phyloP scores from a whole-genome alignment of 1,139 yeast genomes.

The Suhomyces taliae region DNA sequence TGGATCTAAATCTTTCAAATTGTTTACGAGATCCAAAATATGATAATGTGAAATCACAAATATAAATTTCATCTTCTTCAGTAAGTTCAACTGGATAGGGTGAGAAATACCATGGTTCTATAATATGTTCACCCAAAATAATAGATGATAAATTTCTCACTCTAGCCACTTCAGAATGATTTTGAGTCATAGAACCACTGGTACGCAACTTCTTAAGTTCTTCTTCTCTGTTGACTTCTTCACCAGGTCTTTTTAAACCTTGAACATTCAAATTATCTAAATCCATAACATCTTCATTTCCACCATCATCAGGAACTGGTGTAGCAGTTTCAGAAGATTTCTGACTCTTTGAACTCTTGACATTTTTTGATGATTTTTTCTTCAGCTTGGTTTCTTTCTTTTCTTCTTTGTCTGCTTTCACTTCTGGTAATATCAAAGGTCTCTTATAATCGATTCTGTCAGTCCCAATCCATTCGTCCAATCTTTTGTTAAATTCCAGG shows the following conservation, averaged over 20 bases:
- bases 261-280: slow-evolving; percentile 83
- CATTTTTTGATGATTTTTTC: slow-evolving; percentile 13
- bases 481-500: slow-evolving; percentile 81
- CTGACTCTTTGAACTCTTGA: slow-evolving; percentile 13
- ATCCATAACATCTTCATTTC: slow-evolving; percentile 73
- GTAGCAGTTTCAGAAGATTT: slow-evolving; percentile 20
- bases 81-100: slow-evolving; percentile 96
- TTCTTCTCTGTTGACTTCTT: slow-evolving; percentile 79
- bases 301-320: slow-evolving; percentile 19
- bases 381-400: slow-evolving; percentile 20
- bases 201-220: slow-evolving; percentile 91
- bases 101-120: slow-evolving; percentile 98
- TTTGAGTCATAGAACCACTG: slow-evolving; percentile 95
- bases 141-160: slow-evolving; percentile 79
- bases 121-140: slow-evolving; percentile 84
- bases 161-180: slow-evolving; percentile 83
- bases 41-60: slow-evolving; percentile 87
- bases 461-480: slow-evolving; percentile 89
- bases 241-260: slow-evolving; percentile 66
- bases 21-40: slow-evolving; percentile 89
- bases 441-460: slow-evolving; percentile 68
- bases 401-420: slow-evolving; percentile 48
- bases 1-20: slow-evolving; percentile 85
- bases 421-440: slow-evolving; percentile 72
- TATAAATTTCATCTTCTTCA: slow-evolving; percentile 83